Evolutionary conservation across 768 basidiomycete genomes (phyloP), one percentile per base, ranked within the genome.

Genomic region (Macrolepiota dolichaula): DNA sequence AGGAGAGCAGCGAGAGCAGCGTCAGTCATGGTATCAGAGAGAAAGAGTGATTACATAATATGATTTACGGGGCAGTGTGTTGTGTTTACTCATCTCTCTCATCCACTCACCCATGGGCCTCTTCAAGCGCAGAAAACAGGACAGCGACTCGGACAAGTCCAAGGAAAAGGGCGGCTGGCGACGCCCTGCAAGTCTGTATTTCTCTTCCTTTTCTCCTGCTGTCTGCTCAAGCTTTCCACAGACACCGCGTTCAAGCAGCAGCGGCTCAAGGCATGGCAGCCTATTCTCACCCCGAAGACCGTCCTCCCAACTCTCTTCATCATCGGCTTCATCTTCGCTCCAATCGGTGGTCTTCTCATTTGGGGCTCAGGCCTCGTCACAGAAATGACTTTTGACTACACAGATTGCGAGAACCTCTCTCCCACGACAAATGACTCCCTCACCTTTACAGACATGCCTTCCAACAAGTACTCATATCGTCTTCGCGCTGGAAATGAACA

Each of bases 191-290:
- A 94, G 92, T 91, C 68, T 66, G 89, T 79, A 40, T 64, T 44
- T 22, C 51, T 2, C 47, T 50, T 57, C 62, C 50, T 62, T 51
- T 55, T 58, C 57, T 53, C 19, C 19, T 53, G 25, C 54, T 57
- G 51, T 22, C 69, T 64, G 47, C 67, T 65, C 59, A 63, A 53
- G 25, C 37, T 13, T 51, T 57, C 57, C 53, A 32, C 73, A 97
- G 94, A 98, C 76, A 98, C 96, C 62, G 96, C 96, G 42, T 98
- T 97, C 85, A 98, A 97, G 78, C 97, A 99, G 74, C 97, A 99
- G 75, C 91, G 97, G 59, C 85, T 99, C 71, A 98, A 98, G 79
- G 97, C 97, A 70, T 99, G 97, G 97, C 97, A 99, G 81, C 97
- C 97, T 9, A 98, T 99, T 72, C 83, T 98, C 51, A 98, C 96